These are phyloP conservation scores for Besnoitia besnoiti DNA, from an alignment of 169 alveolate genomes.

Conservation along the genomic window DNA sequence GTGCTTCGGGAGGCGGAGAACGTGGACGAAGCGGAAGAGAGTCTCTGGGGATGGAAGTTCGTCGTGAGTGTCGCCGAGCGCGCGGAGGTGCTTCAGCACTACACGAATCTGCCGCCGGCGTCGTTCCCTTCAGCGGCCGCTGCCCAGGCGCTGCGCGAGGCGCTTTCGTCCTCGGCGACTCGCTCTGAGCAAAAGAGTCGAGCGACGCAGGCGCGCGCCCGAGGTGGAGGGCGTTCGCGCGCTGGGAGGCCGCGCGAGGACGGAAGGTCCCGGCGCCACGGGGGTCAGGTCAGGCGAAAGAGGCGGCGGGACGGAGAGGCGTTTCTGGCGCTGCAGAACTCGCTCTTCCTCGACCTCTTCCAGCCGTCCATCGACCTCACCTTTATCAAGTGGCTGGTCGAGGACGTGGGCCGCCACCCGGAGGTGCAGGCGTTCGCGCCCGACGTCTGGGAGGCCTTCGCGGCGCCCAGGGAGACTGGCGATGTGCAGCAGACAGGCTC, in stretches of 20 bases:
- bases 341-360: slow-evolving; percentile 8
- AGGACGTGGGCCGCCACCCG: slow-evolving; percentile 51
- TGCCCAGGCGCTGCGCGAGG: neutral
- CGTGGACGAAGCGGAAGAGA: neutral
- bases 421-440: slow-evolving; percentile 20
- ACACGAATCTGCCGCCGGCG: slow-evolving; percentile 1
- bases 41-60: slow-evolving; percentile 18
- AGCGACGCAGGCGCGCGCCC: no score
- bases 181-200: neutral
- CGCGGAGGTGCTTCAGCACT: slow-evolving; percentile 38
- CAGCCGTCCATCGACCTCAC: slow-evolving; percentile 30
- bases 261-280: neutral
- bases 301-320: neutral
- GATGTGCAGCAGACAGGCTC: neutral
- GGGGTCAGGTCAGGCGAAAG: neutral
- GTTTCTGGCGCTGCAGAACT: neutral
- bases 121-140: slow-evolving; percentile 4
- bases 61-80: slow-evolving; percentile 16
- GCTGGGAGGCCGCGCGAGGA: neutral
- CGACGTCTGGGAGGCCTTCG: neutral
- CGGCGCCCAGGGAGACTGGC: neutral
- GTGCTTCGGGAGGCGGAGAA: neutral
- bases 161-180: neutral
- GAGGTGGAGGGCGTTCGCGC: neutral
- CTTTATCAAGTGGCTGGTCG: slow-evolving; percentile 46